Base-by-base conservation (phyloP, 768 basidiomycete genomes). In the Floccularia luteovirens region DNA sequence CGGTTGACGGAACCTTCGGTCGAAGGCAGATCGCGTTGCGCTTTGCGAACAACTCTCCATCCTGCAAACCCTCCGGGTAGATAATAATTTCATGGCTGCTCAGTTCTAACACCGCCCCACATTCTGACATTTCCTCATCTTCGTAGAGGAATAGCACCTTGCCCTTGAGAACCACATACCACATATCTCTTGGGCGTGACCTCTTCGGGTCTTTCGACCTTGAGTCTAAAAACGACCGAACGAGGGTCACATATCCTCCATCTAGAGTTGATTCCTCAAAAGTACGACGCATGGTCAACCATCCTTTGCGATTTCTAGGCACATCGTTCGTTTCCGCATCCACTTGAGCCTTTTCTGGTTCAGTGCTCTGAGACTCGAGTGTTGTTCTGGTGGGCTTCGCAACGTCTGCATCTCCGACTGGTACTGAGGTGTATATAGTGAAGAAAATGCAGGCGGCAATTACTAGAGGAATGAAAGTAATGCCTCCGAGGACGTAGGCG, bases 121-220 rank as follows among this genome's bases (percentile, higher is more conserved):
- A 92, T 49, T 97, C 93, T 39, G 75, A 74, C 81, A 89, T 88
- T 12, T 68, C 72, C 62, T 96, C 91, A 60, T 93, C 88, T 59
- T 94, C 91, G 62, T 96, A 97, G 16, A 98, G 66, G 61, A 90
- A 97, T 22, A 98, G 64, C 27, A 94, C 81, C 52, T 79, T 84
- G 31, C 86, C 89, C 69, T 97, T 97, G 57, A 98, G 72, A 5
- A 83, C 90, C 39, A 84, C 87, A 57, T 82, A 96, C 81, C 88
- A 96, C 75, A 75, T 82, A 57, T 96, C 93, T 62, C 90, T 90
- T 12, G 91, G 90, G 36, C 86, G 73, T 11, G 84, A 79, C 30
- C 76, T 70, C 54, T 83, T 86, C 5, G 90, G 85, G 60, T 91
- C 88, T 55, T 87, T 85, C 37, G 87, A 88, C 42, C 86, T 72